Evolutionary conservation across 139 green algal genomes (phyloP).

Genomic region (Tetraselmis striata): DNA sequence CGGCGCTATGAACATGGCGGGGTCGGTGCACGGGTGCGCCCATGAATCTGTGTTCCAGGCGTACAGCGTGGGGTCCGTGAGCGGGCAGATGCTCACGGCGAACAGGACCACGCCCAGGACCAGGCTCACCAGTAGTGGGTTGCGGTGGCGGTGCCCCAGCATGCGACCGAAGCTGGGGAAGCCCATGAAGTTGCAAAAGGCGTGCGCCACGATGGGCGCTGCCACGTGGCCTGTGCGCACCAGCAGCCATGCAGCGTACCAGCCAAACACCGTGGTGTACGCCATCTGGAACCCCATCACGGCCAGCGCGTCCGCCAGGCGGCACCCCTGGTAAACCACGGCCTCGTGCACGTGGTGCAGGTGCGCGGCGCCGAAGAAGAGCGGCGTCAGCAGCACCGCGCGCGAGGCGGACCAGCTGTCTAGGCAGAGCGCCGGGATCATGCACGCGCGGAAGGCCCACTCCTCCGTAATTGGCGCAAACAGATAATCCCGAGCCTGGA

Average conservation of each 20-base stretch:
- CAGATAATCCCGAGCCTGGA: conserved; percentile 27
- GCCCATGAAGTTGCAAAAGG: conserved; percentile 70
- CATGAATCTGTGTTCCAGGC: no score
- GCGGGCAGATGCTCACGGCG: no score
- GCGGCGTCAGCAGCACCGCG: conserved; percentile 43
- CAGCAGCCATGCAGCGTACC: conserved; percentile 53
- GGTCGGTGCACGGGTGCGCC: no score
- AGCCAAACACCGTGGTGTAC: conserved; percentile 73
- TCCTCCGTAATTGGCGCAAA: conserved; percentile 71
- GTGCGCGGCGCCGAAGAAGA: conserved; percentile 74
- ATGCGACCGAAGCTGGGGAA: conserved; percentile 46
- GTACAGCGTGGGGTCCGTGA: no score
- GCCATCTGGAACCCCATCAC: conserved; percentile 43
- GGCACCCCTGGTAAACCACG: conserved; percentile 19
- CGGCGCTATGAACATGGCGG: no score
- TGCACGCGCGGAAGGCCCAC: conserved; percentile 70
- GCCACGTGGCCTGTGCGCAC: conserved; percentile 40
- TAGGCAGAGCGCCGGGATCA: conserved; percentile 55
- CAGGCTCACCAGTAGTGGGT: neutral
- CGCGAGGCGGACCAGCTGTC: conserved; percentile 2
- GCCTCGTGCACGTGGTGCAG: conserved; percentile 67
- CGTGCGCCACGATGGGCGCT: conserved; percentile 43
- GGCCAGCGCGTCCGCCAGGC: neutral
- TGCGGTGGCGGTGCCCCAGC: neutral
- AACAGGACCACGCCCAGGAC: conserved; percentile 13